phyloP scores from a whole-genome alignment of 2,329 filamentous ascomycete genomes.

The Knoxdaviesia proteae region DNA sequence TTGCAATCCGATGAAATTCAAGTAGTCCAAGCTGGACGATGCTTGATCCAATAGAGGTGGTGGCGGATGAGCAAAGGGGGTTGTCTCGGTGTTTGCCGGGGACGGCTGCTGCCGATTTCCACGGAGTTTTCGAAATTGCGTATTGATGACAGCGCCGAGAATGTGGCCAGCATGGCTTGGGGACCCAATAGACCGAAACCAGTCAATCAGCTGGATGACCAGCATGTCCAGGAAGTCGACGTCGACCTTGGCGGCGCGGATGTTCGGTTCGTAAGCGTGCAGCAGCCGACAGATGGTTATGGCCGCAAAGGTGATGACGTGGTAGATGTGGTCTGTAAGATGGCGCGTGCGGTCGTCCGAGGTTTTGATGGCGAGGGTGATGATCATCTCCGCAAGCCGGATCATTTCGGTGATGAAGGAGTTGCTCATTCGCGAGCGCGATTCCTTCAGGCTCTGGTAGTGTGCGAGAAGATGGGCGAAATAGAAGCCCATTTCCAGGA shows the following conservation, averaged over 20 bases:
- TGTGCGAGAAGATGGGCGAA: conserved; percentile 10
- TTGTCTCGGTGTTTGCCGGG: too few species aligned
- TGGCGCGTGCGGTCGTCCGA: conserved; percentile 10
- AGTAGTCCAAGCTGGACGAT: too few species aligned
- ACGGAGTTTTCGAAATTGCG: too few species aligned
- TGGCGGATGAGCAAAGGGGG: too few species aligned
- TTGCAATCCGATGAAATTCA: too few species aligned
- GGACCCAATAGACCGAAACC: conserved; percentile 9
- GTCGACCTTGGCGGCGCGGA: conserved; percentile 5
- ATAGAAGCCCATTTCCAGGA: conserved; percentile 11
- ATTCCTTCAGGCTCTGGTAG: conserved; percentile 8
- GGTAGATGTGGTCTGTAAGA: conserved; percentile 12
- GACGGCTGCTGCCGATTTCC: too few species aligned
- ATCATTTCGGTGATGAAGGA: conserved; percentile 9
- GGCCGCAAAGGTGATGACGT: conserved; percentile 10
- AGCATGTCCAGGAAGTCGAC: conserved; percentile 5
- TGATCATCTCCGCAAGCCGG: conserved; percentile 7
- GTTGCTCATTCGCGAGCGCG: conserved; percentile 4
- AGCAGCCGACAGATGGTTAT: conserved; percentile 8
- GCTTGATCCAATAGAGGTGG: too few species aligned
- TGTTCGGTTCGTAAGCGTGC: conserved; percentile 7
- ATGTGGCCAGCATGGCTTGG: conserved; percentile 10
- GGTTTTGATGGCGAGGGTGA: conserved; percentile 11
- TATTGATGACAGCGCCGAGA: conserved; percentile 6
- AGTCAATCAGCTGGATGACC: conserved; percentile 7